phyloP scores from a whole-genome alignment of 2,329 filamentous ascomycete species.

The Calonectria pseudoreteaudii region DNA sequence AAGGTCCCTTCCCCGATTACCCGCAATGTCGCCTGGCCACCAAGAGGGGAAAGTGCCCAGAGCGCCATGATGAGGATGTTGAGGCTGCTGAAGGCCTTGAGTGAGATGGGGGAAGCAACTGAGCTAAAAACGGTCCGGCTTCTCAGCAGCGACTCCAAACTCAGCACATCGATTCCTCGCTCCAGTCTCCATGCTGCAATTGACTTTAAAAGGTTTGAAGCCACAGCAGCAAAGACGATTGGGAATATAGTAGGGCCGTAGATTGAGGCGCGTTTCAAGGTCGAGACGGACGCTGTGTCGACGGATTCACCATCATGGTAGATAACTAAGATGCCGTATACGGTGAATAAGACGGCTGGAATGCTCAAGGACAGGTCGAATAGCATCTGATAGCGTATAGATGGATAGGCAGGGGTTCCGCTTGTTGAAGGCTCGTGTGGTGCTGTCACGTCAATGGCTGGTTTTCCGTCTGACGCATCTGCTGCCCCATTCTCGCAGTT shows the following conservation, averaged over 20 bases:
- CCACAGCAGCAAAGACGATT: conserved; percentile 17
- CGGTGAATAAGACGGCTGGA: not conserved
- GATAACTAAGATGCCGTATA: not conserved
- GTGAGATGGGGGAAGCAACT: conserved; percentile 8
- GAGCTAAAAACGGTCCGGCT: conserved; percentile 26
- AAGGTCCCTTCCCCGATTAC: conserved; percentile 6
- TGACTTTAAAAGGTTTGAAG: conserved; percentile 15
- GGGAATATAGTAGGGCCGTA: conserved; percentile 19
- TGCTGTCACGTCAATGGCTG: not conserved
- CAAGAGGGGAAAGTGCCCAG: conserved; percentile 25
- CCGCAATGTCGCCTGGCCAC: conserved; percentile 23
- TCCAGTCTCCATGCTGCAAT: conserved; percentile 22
- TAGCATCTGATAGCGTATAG: not conserved
- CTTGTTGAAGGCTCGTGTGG: not conserved
- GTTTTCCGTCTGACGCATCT: not conserved
- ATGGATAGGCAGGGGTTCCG: not conserved
- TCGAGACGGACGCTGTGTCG: not conserved
- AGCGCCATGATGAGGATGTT: conserved; percentile 20
- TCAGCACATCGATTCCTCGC: conserved; percentile 24
- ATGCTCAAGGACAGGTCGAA: not conserved
- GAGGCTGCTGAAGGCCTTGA: not conserved
- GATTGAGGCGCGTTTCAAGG: not conserved
- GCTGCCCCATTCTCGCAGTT: not conserved
- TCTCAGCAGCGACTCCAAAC: conserved; percentile 22
- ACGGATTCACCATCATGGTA: not conserved